Evolutionary conservation across 768 basidiomycete genomes (phyloP).

Genomic region (Candolleomyces efflorescens): DNA sequence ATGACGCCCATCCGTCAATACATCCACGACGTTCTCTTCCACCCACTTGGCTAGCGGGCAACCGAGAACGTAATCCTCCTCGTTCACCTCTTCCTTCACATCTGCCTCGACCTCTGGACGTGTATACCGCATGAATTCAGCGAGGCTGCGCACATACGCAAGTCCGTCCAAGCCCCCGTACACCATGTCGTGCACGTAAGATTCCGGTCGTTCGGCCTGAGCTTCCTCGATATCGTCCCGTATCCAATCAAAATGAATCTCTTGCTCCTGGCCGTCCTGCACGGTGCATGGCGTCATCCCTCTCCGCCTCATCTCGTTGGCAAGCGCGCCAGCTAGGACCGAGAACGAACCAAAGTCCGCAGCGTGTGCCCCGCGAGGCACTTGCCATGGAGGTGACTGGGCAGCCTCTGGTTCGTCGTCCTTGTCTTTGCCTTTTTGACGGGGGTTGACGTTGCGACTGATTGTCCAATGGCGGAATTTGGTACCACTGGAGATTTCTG

Average conservation of each 20-base stretch:
- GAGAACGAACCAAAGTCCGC: conserved; percentile 64
- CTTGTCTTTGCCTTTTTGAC: conserved; percentile 47
- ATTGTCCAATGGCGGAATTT: conserved; percentile 59
- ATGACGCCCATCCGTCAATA: conserved; percentile 45
- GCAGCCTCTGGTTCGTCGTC: conserved; percentile 43
- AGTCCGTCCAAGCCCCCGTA: conserved; percentile 76
- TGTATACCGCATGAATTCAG: conserved; percentile 58
- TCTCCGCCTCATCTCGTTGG: conserved; percentile 38
- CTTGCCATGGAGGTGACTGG: conserved; percentile 39
- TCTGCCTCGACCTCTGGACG: conserved; percentile 29
- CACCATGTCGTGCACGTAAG: conserved; percentile 68
- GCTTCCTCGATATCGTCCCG: conserved; percentile 41
- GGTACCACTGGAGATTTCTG: conserved; percentile 22
- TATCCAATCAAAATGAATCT: conserved; percentile 26
- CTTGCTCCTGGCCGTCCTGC: conserved; percentile 27
- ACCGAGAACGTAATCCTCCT: too few relatives aligned
- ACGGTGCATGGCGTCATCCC: conserved; percentile 18
- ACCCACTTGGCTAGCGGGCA: conserved; percentile 38
- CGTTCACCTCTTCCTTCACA: too few relatives aligned
- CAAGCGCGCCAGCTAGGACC: conserved; percentile 41
- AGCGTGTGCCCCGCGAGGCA: conserved; percentile 47
- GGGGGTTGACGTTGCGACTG: conserved; percentile 43
- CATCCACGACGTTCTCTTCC: conserved; percentile 38
- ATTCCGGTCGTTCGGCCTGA: conserved; percentile 44
- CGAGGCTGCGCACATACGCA: conserved; percentile 73